phyloP scores from a whole-genome alignment of 371 early-diverging fungal genomes.

The Circinella minor region DNA sequence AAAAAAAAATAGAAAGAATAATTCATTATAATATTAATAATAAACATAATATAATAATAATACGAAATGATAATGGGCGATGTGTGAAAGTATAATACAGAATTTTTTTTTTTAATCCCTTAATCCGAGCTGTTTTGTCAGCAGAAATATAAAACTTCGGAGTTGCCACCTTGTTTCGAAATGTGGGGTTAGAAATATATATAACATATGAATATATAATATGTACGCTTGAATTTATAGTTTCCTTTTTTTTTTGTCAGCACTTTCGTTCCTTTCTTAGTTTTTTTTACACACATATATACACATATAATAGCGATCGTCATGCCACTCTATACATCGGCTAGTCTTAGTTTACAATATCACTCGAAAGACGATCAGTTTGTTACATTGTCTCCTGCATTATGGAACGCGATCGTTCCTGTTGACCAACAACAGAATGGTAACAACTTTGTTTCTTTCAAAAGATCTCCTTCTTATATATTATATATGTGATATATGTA shows the following conservation, averaged over 20 bases:
- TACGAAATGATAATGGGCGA: not conserved
- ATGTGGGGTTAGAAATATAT: not conserved
- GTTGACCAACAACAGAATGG: conserved; percentile 10
- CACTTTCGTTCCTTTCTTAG: conserved; percentile 7
- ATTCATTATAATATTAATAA: not conserved
- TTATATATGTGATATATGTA: not conserved
- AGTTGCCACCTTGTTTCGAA: not conserved
- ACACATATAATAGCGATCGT: not conserved
- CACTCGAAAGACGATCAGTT: conserved; percentile 17
- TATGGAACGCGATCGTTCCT: conserved; percentile 21
- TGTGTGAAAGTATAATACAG: not conserved
- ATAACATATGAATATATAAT: not conserved
- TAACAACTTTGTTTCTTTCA: not conserved
- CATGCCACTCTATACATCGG: conserved; percentile 21
- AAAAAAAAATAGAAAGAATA: too few species aligned
- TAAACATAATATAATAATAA: conserved; percentile 3
- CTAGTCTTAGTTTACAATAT: conserved; percentile 17
- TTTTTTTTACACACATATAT: not conserved
- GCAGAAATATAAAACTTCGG: conserved; percentile 2
- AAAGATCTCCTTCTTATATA: not conserved
- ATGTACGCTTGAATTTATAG: not conserved
- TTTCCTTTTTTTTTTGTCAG: not conserved
- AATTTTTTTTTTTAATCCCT: not conserved
- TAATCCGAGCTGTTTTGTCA: not conserved
- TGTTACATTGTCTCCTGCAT: conserved; percentile 18